Conservation (phyloP, 139 green algal genomes). For the Auxenochlorella pyrenoidosa region DNA sequence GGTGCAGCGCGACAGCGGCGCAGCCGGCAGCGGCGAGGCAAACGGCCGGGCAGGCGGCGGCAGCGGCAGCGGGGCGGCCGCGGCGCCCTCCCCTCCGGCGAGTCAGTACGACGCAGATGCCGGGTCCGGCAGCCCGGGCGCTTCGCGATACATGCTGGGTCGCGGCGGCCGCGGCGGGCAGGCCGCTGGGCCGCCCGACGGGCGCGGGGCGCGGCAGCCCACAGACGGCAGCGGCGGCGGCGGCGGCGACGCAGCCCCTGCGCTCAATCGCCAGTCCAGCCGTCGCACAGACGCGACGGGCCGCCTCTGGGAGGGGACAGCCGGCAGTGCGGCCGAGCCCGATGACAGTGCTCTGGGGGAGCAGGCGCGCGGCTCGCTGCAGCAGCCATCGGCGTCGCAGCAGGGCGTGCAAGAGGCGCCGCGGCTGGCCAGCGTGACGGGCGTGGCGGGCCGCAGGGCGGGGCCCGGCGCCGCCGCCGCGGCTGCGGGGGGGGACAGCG, state of each 20-base stretch:
- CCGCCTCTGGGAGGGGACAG: slow-evolving; percentile 6
- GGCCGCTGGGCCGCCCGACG: not conserved
- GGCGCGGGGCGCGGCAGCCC: too few relatives aligned
- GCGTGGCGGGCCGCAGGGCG: too few relatives aligned
- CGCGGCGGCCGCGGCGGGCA: not conserved
- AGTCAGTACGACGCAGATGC: slow-evolving; percentile 23
- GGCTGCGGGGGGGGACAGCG: too few relatives aligned
- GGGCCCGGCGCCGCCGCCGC: too few relatives aligned
- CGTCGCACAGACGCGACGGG: not conserved
- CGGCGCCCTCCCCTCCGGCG: not conserved
- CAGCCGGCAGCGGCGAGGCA: not conserved
- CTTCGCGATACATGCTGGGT: not conserved
- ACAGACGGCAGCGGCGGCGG: too few relatives aligned
- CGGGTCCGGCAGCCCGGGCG: not conserved
- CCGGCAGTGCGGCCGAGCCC: not conserved
- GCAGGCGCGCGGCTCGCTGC: not conserved
- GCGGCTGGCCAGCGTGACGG: too few relatives aligned
- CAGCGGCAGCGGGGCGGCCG: not conserved
- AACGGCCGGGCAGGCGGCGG: not conserved
- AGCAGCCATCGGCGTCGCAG: not conserved
- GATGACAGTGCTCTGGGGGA: not conserved
- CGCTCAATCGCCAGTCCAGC: not conserved
- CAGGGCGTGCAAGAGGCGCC: too few relatives aligned
- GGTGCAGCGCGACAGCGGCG: not conserved
- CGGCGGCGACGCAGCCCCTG: not conserved